Conservation (phyloP, 192 early-diverging fungal genomes). For the Gigaspora rosea region DNA sequence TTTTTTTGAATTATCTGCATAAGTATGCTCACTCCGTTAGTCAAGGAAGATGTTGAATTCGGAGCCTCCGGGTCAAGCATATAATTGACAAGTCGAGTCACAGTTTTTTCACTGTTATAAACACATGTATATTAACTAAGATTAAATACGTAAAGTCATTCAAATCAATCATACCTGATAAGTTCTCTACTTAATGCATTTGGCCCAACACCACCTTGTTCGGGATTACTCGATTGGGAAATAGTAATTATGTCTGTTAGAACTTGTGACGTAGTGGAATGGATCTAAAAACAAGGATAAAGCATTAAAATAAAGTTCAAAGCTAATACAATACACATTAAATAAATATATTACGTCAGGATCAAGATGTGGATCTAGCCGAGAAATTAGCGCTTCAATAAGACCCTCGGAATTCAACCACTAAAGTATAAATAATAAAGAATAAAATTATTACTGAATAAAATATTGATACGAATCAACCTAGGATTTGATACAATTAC, state of each 20-base stretch:
- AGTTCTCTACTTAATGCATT: conserved; percentile 67
- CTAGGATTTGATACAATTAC: conserved; percentile 7
- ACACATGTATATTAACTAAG: conserved; percentile 12
- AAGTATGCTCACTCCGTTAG: conserved; percentile 94
- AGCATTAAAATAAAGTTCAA: neutral
- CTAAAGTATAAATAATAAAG: conserved; percentile 37
- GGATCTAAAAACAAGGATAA: conserved; percentile 46
- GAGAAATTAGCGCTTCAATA: conserved; percentile 73
- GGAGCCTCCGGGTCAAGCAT: conserved; percentile 84
- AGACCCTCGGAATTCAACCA: conserved; percentile 87
- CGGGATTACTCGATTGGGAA: conserved; percentile 66
- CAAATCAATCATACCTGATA: conserved; percentile 36
- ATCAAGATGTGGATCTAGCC: conserved; percentile 78
- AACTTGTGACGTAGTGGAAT: conserved; percentile 81
- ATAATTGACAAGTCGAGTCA: conserved; percentile 75
- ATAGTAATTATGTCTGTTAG: conserved; percentile 84
- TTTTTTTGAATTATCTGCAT: conserved; percentile 98
- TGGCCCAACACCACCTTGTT: conserved; percentile 64
- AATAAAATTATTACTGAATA: neutral
- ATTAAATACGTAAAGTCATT: neutral
- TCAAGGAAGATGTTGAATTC: conserved; percentile 83
- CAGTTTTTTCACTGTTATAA: conserved; percentile 66
- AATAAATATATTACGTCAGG: conserved; percentile 62
- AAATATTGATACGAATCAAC: conserved; percentile 15
- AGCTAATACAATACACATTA: neutral